Base-by-base conservation (phyloP, 2,329 filamentous ascomycete genomes). In the Boeremia exigua region DNA sequence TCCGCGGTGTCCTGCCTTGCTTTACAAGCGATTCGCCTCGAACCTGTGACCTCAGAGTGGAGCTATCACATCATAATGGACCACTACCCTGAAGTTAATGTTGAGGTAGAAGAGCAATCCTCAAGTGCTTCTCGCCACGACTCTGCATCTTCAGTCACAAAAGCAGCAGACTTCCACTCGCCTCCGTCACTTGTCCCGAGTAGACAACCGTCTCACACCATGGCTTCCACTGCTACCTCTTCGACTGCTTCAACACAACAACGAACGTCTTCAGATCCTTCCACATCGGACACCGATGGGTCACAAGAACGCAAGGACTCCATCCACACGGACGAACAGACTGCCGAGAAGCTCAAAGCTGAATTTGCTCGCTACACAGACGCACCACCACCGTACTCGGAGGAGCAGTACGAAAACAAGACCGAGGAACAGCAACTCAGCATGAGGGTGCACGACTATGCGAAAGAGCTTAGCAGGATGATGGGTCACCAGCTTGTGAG, bases 401-500 rank as follows among this genome's bases (percentile, higher is more conserved):
- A 66, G 15, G 50, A 62, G 34, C 56, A 65, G 36, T 69, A 67
- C 36, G 61, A 64, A 48, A 58, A 65, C 12, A 69, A 67, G 60
- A 64, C 55, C 14, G 62, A 62, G 25, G 62, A 69, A n/a, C 58
- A 68, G 38, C 53, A 56, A 37, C 46, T 55, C 2, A 61, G 39
- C 29, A 70, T 69, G 65, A 49, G 63, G 6, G 64, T 61, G 51
- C 50, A 47, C 12, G 67, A 70, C 29, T 71, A 71, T 28, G 62
- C 68, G 4, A 67, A 65, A 45, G 65, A 70, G 56, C 49, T 71
- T 2, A 66, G 65, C 28, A 61, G 66, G 47, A 61, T 66, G 49
- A 70, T 71, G 68, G 65, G 66, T 11, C 54, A 52, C 17, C 68
- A 71, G 54, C 45, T 71, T 12, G 62, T 66, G 0, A 54, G 36